Evolutionary conservation across 257 asterid species (phyloP).

Genomic region (Solanum bukasovii): DNA sequence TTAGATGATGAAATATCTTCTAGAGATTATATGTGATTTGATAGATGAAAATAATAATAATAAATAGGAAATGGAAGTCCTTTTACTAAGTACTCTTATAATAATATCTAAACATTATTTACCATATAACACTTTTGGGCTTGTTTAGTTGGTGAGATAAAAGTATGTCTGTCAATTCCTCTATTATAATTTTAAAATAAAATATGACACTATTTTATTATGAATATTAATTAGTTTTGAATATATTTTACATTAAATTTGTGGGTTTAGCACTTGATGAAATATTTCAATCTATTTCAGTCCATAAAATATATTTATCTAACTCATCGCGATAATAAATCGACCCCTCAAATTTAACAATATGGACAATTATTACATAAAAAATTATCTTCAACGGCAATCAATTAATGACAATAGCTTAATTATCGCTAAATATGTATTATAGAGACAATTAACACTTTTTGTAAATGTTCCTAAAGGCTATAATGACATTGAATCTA

Average conservation of each 20-base stretch:
- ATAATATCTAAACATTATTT: neutral
- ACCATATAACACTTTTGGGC: neutral
- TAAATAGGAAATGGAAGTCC: neutral
- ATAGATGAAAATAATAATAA: neutral
- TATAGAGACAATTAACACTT: too few relatives aligned
- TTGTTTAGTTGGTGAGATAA: neutral
- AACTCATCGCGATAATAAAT: neutral
- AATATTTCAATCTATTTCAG: neutral
- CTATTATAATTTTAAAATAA: neutral
- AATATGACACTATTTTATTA: neutral
- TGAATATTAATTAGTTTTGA: neutral
- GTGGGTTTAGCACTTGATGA: neutral
- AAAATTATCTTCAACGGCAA: too few relatives aligned
- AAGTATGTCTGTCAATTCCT: too few relatives aligned
- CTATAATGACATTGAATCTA: too few relatives aligned
- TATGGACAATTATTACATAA: neutral
- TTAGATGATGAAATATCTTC: neutral
- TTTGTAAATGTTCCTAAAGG: too few relatives aligned
- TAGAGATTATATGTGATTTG: neutral
- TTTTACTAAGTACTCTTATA: neutral
- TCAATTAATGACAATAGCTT: too few relatives aligned
- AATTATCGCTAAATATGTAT: too few relatives aligned
- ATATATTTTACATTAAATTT: neutral
- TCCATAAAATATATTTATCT: neutral
- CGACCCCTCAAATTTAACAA: neutral